Conservation (phyloP, 1,284 basidiomycete genomes). For the Cryptococcus depauperatus region DNA sequence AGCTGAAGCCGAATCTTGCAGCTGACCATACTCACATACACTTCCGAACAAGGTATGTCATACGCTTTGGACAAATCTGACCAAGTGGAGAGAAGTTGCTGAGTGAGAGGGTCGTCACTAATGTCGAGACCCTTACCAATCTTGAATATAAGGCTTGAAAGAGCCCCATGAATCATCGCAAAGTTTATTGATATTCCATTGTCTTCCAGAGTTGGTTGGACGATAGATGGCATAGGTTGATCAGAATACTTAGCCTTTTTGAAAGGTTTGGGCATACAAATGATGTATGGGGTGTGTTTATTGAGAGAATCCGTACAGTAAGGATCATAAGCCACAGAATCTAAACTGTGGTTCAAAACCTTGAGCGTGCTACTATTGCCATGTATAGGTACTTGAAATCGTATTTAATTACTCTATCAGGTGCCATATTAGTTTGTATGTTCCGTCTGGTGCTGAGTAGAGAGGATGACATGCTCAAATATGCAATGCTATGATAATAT, state of each 20-base stretch:
- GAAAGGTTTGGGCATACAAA: conserved; percentile 30
- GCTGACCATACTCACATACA: conserved; percentile 23
- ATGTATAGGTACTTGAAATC: too few relatives aligned
- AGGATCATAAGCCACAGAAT: conserved; percentile 45
- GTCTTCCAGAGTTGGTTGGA: conserved; percentile 41
- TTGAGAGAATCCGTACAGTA: conserved; percentile 46
- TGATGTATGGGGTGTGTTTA: conserved; percentile 47
- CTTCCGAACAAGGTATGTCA: conserved; percentile 45
- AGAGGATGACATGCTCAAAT: too few relatives aligned
- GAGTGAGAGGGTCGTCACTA: conserved; percentile 43
- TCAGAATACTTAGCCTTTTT: conserved; percentile 18
- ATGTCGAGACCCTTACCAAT: conserved; percentile 46
- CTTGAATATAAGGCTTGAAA: conserved; percentile 44
- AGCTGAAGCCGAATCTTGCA: background rate
- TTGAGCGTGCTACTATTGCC: too few relatives aligned
- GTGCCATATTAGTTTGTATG: too few relatives aligned
- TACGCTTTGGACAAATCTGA: conserved; percentile 44
- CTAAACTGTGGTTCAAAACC: conserved; percentile 37
- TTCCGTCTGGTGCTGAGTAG: too few relatives aligned
- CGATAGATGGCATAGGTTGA: conserved; percentile 45
- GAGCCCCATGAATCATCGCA: conserved; percentile 46
- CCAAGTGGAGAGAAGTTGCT: conserved; percentile 44
- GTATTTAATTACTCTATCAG: too few relatives aligned
- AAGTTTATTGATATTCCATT: conserved; percentile 43
- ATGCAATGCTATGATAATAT: too few relatives aligned